Evolutionary conservation across 2,329 filamentous ascomycete species (phyloP).

Genomic region (Pseudogymnoascus sp.): DNA sequence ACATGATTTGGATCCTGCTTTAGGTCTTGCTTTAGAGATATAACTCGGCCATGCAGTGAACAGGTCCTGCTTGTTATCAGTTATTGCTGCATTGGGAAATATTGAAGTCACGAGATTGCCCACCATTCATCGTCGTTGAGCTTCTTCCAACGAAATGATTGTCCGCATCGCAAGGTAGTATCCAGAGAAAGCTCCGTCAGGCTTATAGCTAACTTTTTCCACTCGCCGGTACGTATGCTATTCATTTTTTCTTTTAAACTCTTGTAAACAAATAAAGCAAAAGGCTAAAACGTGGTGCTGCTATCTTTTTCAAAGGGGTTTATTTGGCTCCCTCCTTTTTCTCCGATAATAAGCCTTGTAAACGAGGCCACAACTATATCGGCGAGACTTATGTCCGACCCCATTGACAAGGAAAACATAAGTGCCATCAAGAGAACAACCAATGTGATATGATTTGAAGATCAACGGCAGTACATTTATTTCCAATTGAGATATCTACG

Average conservation of each 20-base stretch:
- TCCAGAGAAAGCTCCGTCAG: slow-evolving; percentile 86
- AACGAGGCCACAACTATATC: neutral
- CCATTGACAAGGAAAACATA: slow-evolving; percentile 9
- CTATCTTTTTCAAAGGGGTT: neutral
- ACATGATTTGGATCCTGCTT: slow-evolving; percentile 69
- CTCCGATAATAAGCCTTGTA: neutral
- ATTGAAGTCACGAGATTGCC: slow-evolving; percentile 12
- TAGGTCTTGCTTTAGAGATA: slow-evolving; percentile 76
- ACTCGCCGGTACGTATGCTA: slow-evolving; percentile 53
- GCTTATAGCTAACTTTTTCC: slow-evolving; percentile 77
- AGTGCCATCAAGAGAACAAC: slow-evolving; percentile 7
- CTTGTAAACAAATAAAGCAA: neutral
- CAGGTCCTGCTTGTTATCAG: slow-evolving; percentile 52
- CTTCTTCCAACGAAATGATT: slow-evolving; percentile 93
- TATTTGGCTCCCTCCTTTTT: neutral
- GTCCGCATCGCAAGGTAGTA: slow-evolving; percentile 86
- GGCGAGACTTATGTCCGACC: slow-evolving; percentile 8
- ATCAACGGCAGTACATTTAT: slow-evolving; percentile 1
- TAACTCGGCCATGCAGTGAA: slow-evolving; percentile 72
- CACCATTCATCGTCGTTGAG: slow-evolving; percentile 77
- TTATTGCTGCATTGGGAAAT: slow-evolving; percentile 14
- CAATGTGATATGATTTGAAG: slow-evolving; percentile 1
- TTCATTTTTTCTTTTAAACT: slow-evolving; percentile 19
- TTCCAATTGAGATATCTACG: neutral
- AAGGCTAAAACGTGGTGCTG: neutral